Conservation (phyloP, 495 filamentous ascomycete species). For the Hypoxylon cercidicola region DNA sequence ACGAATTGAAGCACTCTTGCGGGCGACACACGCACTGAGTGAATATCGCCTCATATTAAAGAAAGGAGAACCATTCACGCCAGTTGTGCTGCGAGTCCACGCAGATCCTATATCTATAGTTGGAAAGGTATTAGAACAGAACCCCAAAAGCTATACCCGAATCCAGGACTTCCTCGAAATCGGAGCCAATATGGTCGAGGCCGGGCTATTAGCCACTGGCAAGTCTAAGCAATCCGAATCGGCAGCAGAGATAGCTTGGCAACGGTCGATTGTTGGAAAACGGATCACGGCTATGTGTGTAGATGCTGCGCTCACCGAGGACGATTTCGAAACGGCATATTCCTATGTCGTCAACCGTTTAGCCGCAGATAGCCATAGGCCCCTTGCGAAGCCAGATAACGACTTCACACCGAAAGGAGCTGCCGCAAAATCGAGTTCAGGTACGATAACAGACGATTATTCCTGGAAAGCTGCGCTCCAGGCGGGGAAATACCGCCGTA, state of each 20-base stretch:
- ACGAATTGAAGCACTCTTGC: constrained; percentile 74
- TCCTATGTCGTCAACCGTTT: constrained; percentile 86
- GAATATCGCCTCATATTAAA: constrained; percentile 90
- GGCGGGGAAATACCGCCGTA: constrained; percentile 80
- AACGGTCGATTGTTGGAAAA: constrained; percentile 59
- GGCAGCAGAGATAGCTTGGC: constrained; percentile 24
- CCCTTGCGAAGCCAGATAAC: constrained; percentile 17
- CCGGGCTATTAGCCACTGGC: constrained; percentile 63
- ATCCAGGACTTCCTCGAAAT: constrained; percentile 86
- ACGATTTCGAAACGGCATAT: constrained; percentile 97
- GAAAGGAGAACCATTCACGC: constrained; percentile 91
- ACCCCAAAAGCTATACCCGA: constrained; percentile 83
- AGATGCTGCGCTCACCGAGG: constrained; percentile 81
- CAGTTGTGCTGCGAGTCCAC: constrained; percentile 88
- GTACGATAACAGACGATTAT: constrained; percentile 71
- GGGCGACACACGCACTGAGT: constrained; percentile 86
- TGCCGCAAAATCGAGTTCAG: too few species aligned
- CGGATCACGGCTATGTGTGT: constrained; percentile 90
- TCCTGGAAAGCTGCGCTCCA: constrained; percentile 93
- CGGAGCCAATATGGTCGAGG: constrained; percentile 77
- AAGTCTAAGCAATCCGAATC: constrained; percentile 33
- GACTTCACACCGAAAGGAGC: constrained; percentile 15
- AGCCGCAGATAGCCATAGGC: constrained; percentile 35
- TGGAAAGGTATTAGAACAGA: constrained; percentile 87
- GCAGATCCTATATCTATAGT: constrained; percentile 85